Conservation (phyloP, 257 asterid species). For the Penstemon newberryi region DNA sequence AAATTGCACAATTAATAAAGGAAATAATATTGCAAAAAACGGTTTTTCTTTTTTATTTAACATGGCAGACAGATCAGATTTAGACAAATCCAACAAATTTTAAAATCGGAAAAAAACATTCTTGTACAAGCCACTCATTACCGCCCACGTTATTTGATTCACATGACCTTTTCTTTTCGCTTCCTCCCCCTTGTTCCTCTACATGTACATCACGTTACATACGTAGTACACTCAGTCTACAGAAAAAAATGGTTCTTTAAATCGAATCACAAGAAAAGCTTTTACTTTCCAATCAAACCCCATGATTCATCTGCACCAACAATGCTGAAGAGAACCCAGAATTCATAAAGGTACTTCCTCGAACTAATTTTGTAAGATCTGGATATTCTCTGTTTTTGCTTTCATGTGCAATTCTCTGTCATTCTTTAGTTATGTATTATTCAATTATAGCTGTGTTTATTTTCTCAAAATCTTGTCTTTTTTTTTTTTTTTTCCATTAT, state of each 20-base stretch:
- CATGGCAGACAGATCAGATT: slow-evolving; percentile 34
- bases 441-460: slow-evolving; percentile 1
- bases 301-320: slow-evolving; percentile 28
- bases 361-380: slow-evolving; percentile 34
- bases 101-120: slow-evolving; percentile 35
- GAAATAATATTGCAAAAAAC: too few species aligned
- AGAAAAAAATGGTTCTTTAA: slow-evolving; percentile 15
- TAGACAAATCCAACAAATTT: slow-evolving; percentile 30
- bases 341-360: neutral
- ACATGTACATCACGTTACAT: slow-evolving; percentile 33
- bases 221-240: slow-evolving; percentile 32
- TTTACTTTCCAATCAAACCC: slow-evolving; percentile 37
- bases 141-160: slow-evolving; percentile 38
- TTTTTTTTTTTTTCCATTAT: neutral
- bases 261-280: slow-evolving; percentile 34
- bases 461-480: slow-evolving; percentile 5
- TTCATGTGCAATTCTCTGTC: neutral
- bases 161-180: slow-evolving; percentile 23
- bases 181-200: slow-evolving; percentile 16
- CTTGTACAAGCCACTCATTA: slow-evolving; percentile 30
- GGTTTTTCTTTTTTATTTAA: too few species aligned
- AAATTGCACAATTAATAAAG: too few species aligned
- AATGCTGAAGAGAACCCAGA: slow-evolving; percentile 18
- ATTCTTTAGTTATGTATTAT: slow-evolving; percentile 6
- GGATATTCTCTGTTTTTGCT: slow-evolving; percentile 3